Evolutionary conservation across 1,139 yeast species (phyloP).

Genomic region (Kodamaea fungicola): DNA sequence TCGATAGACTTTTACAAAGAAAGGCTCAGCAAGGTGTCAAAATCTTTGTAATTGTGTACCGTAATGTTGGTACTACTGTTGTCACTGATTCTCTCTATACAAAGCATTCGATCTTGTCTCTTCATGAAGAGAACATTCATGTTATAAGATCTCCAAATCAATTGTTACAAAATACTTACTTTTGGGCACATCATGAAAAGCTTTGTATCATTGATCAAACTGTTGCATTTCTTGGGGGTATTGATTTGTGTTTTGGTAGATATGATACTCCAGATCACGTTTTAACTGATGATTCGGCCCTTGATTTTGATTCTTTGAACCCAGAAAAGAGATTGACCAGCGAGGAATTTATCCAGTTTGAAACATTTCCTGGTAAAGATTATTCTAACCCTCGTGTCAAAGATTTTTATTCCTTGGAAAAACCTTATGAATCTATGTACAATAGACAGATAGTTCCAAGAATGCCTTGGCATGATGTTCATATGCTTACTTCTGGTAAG

Average conservation of each 20-base stretch:
- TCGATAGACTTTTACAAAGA: constrained; percentile 82
- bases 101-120: constrained; percentile 82
- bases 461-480: constrained; percentile 99
- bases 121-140: constrained; percentile 79
- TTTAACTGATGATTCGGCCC: constrained; percentile 65
- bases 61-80: constrained; percentile 91
- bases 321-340: constrained; percentile 25
- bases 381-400: constrained; percentile 93
- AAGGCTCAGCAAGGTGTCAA: constrained; percentile 96
- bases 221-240: constrained; percentile 90
- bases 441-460: constrained; percentile 79
- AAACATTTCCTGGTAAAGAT: constrained; percentile 93
- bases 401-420: constrained; percentile 77
- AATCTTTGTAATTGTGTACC: constrained; percentile 86
- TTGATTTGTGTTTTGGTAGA: constrained; percentile 93
- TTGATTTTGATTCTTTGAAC: constrained; percentile 36
- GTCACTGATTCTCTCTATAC: constrained; percentile 94
- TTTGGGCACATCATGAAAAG: constrained; percentile 99
- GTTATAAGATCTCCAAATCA: constrained; percentile 96
- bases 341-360: constrained; percentile 47
- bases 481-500: constrained; percentile 94
- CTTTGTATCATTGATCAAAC: constrained; percentile 83
- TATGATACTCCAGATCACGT: constrained; percentile 97
- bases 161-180: constrained; percentile 84
- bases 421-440: constrained; percentile 90